Percentiles rank a stretch among this genome's conserved stretches.
These are phyloP conservation scores for Populus ilicifolia DNA, from an alignment of 345 rosid species.

Conservation along the genomic window DNA sequence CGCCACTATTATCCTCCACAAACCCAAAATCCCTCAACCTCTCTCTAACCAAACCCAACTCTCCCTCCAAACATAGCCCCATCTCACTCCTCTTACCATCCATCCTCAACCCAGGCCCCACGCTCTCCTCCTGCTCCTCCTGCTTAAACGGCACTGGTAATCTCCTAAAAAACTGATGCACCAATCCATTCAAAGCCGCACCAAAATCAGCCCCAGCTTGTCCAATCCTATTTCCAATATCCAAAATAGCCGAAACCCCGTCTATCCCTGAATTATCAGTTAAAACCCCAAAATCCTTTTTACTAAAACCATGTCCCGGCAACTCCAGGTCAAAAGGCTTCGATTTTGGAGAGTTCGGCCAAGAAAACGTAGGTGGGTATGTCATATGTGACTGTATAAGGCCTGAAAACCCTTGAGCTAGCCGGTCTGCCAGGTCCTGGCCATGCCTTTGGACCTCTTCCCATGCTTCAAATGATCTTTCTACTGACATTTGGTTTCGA, in stretches of 20 bases:
- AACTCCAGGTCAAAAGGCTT: conserved; percentile 74
- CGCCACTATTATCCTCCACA: conserved; percentile 31
- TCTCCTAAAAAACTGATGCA: conserved; percentile 73
- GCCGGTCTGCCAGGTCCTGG: conserved; percentile 80
- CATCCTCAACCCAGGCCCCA: conserved; percentile 11
- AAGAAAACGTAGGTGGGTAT: conserved; percentile 58
- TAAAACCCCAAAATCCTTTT: conserved; percentile 41
- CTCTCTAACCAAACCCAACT: conserved; percentile 40
- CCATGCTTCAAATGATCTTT: conserved; percentile 92
- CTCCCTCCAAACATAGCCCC: conserved; percentile 27
- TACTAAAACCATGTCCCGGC: conserved; percentile 40
- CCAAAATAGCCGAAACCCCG: conserved; percentile 72
- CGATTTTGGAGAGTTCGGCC: conserved; percentile 57
- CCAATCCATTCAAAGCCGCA: conserved; percentile 61
- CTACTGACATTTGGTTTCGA: conserved; percentile 59
- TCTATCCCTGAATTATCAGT: conserved; percentile 41
- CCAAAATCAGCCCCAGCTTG: conserved; percentile 91
- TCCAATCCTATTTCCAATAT: conserved; percentile 74
- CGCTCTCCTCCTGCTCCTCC: conserved; percentile 56
- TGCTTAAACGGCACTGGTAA: conserved; percentile 64
- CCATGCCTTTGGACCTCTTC: conserved; percentile 96
- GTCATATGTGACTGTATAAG: conserved; percentile 64
- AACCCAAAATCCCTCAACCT: conserved; percentile 41
- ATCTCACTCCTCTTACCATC: conserved; percentile 31
- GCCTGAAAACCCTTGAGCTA: conserved; percentile 86